Evolutionary conservation across 2,329 filamentous ascomycete species (phyloP), one percentile per base, ranked within the genome.

Genomic region (Zasmidium angulare): DNA sequence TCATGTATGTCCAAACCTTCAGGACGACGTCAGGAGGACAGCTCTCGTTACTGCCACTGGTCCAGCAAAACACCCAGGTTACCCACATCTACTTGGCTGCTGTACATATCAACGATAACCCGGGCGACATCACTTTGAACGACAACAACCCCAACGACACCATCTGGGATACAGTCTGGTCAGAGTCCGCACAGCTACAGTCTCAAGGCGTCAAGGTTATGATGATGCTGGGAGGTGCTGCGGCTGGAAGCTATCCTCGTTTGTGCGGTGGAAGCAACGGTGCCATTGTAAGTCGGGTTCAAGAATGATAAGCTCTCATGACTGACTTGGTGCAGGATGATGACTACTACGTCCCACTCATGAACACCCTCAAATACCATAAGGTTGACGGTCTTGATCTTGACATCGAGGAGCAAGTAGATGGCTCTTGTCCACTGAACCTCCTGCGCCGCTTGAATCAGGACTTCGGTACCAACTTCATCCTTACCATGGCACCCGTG

Each of bases 401-500:
- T 22, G 69, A 71, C 57, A 70, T 71, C 49, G 69, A 72, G 63
- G 70, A 72, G 55, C 26, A 46, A 22, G 68, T 71, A 17, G 47
- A 61, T 21, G 53, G 67, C 43, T 58, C 64, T 48, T 69, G 66
- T 53, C 61, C 69, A 3, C 50, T 70, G 6, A 62, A 63, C 20
- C 63, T 71, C 9, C 64, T 72, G 2, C 59, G 56, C 31, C 68
- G 66, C 9, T 60, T 71, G 22, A 53, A 69, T 48, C n/a, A 52
- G 24, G 69, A 71, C 53, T 66, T 71, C 46, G 70, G 70, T 3
- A 31, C 55, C 40, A 53, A 65, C 49, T 72, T 72, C 65, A 63
- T 72, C 61, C 58, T 72, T 23, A 71, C 69, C n/a, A 68, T 71
- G 66, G 70, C 69, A 1, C 70, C 70, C 23, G 70, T 72, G 3